Conservation (phyloP, 1,284 basidiomycete genomes). For the Mycosarcoma maydis region DNA sequence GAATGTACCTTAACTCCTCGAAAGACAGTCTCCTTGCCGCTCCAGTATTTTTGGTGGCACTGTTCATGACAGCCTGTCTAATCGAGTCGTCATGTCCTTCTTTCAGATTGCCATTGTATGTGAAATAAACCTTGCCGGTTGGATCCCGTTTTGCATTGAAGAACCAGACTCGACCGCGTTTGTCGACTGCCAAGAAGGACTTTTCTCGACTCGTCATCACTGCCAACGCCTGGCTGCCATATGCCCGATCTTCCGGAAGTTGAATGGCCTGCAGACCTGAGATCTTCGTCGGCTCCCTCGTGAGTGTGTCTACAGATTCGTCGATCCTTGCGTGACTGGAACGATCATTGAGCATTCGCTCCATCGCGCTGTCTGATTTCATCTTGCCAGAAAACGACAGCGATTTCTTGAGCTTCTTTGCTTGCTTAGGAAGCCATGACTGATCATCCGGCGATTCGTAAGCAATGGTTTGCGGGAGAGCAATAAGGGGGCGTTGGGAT, state of each 20-base stretch:
- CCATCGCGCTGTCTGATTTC: conserved; percentile 7
- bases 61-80: background rate
- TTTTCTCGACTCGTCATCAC: conserved; percentile 2
- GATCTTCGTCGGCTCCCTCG: background rate
- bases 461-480: background rate
- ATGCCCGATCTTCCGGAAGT: background rate
- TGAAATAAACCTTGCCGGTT: background rate
- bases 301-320: background rate
- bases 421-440: background rate
- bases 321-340: background rate
- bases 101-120: background rate
- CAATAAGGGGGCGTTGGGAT: too few species aligned
- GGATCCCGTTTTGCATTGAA: too few species aligned
- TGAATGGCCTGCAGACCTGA: background rate
- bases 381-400: background rate
- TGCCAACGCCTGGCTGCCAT: conserved; percentile 3
- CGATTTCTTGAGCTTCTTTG: background rate
- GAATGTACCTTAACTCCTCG: too few species aligned
- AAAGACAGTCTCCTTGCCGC: too few species aligned
- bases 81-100: background rate
- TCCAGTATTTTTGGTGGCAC: too few species aligned
- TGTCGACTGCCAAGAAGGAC: conserved; percentile 5
- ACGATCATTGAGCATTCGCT: conserved; percentile 1
- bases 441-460: background rate
- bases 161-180: conserved; percentile 5